phyloP scores from a whole-genome alignment of 192 early-diverging fungal species.

The Rhizophagus clarus region DNA sequence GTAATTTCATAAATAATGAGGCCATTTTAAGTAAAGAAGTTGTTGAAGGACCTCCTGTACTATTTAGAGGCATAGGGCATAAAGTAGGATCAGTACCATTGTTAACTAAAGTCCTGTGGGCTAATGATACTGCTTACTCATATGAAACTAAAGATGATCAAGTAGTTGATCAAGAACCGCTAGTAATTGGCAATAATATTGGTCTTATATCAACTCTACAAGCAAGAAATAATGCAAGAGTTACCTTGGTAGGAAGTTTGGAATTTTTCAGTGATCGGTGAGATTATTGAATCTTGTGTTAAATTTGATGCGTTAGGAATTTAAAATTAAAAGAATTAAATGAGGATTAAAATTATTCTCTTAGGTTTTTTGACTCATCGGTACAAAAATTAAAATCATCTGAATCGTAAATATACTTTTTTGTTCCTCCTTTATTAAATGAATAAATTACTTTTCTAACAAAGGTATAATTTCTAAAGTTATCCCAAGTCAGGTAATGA shows the following conservation, averaged over 20 bases:
- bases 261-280: constrained; percentile 83
- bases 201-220: constrained; percentile 85
- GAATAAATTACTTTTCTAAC: background rate
- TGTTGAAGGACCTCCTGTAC: constrained; percentile 49
- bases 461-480: constrained; percentile 1
- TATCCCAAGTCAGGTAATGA: constrained; percentile 63
- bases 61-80: constrained; percentile 83
- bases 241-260: constrained; percentile 79
- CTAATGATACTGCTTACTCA: constrained; percentile 70
- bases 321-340: constrained; percentile 22
- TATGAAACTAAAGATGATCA: constrained; percentile 51
- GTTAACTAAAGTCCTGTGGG: constrained; percentile 52
- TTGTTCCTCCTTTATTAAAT: background rate
- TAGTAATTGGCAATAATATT: constrained; percentile 61
- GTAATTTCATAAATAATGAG: constrained; percentile 42
- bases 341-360: background rate
- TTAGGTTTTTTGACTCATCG: constrained; percentile 23
- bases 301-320: constrained; percentile 25
- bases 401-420: constrained; percentile 21
- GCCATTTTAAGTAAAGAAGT: constrained; percentile 46
- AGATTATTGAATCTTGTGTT: constrained; percentile 32
- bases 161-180: constrained; percentile 36
- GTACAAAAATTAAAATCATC: constrained; percentile 13
- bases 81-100: constrained; percentile 65
- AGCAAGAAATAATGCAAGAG: constrained; percentile 85